Evolutionary conservation across 1,139 yeast species (phyloP).

Genomic region (Pichia cactophila): DNA sequence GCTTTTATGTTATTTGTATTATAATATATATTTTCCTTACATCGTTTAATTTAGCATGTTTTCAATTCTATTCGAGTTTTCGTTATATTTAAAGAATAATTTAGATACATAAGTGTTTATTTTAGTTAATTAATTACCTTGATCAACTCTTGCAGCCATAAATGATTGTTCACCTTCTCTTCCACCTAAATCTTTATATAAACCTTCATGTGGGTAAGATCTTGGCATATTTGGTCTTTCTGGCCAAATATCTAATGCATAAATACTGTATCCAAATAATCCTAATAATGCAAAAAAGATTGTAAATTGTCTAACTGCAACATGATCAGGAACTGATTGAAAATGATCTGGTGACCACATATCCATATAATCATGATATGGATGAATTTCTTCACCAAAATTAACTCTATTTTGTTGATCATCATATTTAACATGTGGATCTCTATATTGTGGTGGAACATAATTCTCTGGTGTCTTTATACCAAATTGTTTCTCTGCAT

Average conservation of each 20-base stretch:
- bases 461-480: slow-evolving; percentile 42
- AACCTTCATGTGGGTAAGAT: slow-evolving; percentile 67
- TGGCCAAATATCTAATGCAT: slow-evolving; percentile 47
- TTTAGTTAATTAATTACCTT: slow-evolving; percentile 9
- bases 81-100: neutral
- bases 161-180: slow-evolving; percentile 40
- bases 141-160: slow-evolving; percentile 32
- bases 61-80: no score
- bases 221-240: slow-evolving; percentile 74
- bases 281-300: slow-evolving; percentile 51
- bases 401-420: slow-evolving; percentile 81
- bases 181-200: slow-evolving; percentile 69
- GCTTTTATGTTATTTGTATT: neutral
- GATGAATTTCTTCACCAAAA: slow-evolving; percentile 62
- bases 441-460: slow-evolving; percentile 48
- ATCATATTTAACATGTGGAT: slow-evolving; percentile 68
- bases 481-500: slow-evolving; percentile 28
- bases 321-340: slow-evolving; percentile 50
- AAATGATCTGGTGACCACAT: slow-evolving; percentile 84
- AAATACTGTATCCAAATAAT: slow-evolving; percentile 46
- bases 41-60: no score
- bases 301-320: slow-evolving; percentile 47
- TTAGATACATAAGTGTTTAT: neutral
- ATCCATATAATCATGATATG: slow-evolving; percentile 66
- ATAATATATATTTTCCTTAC: neutral